Evolutionary conservation across 139 green algal species (phyloP), one percentile per base, ranked within the genome.

Genomic region (Coelastrella sp.): DNA sequence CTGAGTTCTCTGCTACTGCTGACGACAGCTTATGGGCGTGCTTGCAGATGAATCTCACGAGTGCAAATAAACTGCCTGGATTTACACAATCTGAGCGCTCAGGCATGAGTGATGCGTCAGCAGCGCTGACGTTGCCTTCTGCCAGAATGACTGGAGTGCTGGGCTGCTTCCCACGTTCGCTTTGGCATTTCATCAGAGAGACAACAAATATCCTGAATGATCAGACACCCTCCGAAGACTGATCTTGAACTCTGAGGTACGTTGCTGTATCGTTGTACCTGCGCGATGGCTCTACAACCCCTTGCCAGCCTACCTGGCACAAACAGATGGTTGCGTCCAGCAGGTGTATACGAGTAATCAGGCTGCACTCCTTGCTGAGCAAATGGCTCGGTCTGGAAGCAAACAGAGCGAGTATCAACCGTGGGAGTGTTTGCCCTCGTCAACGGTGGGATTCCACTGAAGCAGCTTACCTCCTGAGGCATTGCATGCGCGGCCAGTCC

Each of bases 251-350:
- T n/a, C n/a, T n/a, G n/a, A n/a, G n/a, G n/a, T n/a, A n/a, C 17
- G 57, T 23, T 34, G 57, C 13, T 30, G 57, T 66, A 23, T 27
- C 57, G 23, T 41, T 69, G 62, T 69, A 69, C 66, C 11, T 45
- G 66, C 3, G 34, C 34, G 66, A 45, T 74, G 66, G 35, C 32
- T 19, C 5, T 13, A 23, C 13, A 41, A 19, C 21, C 11, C 25
- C 21, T 35, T 34, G 11, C 25, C n/a, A 34, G 38, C 90, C 69
- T 64, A 97, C 95, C 94, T 66, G 95, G 96, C 43, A 99, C 96
- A 85, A 96, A 98, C 6, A 99, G 89, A 67, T 99, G 97, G 89
- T 99, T 98, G 23, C 95, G 89, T 0, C 95, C 95, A 21, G 95
- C 90, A 2, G 95, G 95, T 2, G 68, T 81, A 82, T 95, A 96